Evolutionary conservation across 805 yeast genomes (phyloP), one percentile per base, ranked within the genome.

Genomic region (Yarrowia sp.): DNA sequence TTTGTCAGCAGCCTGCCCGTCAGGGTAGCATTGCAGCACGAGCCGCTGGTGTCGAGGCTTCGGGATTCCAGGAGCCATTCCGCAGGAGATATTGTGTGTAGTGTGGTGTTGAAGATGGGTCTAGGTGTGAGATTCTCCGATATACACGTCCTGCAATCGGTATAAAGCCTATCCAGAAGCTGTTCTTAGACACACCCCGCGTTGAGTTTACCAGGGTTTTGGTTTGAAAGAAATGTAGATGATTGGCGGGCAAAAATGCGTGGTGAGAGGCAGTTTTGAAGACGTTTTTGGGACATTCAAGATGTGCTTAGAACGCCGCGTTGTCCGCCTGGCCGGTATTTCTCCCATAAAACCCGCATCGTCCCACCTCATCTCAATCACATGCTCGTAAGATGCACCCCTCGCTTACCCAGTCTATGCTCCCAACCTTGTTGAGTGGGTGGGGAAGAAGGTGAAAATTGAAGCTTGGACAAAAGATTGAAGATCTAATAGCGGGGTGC

Each of bases 21-120:
- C 85, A 7, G 97, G 98, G 76, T 94, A 94, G 80, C 98, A 95
- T 77, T 91, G 97, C 64, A 89, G 84, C 44, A 95, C 90, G 74
- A 93, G 82, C 74, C 91, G 87, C 78, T 93, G 98, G 77, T 93
- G 98, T 76, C 94, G 93, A 1, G 97, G 90, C 53, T 83, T 81
- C 73, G 66, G 66, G 8, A 86, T 85, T 43, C 70, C 67, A 9
- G 65, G 70, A 9, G 56, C 67, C 64, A 65, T 56, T 17, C 30
- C 30, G 30, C 30, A 24, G 30, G 30, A 24, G 30, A 7, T 24
- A 7, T 4, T 5, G 30, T 24, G 30, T 24, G 30, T 10, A 15
- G 34, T 38, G 44, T 56, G 20, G 9, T 56, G 24, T 33, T 14
- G 10, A 8, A 5, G 19, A 9, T 33, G 55, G 20, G 24, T 40